A percentile compares a stretch with the other conserved stretches of the same genome.
Evolutionary conservation across 2,329 filamentous ascomycete genomes (phyloP).

Genomic region (Epichloe hybrida): DNA sequence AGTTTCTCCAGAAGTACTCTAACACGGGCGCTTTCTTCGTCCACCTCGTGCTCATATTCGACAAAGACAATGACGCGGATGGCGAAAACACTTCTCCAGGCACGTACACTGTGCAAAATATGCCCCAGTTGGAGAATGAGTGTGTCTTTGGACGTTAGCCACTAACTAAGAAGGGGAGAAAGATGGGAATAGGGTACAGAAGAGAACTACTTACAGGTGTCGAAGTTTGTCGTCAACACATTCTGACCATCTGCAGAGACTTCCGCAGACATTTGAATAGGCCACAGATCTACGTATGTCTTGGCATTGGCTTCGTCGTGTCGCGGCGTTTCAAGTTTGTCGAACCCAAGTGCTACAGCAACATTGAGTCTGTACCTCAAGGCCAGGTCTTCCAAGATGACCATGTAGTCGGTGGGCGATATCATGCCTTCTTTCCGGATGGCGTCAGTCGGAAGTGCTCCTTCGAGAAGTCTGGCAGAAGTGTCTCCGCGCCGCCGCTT

Average conservation of each 20-base stretch:
- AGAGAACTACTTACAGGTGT: conserved; percentile 52
- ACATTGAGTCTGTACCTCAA: conserved; percentile 71
- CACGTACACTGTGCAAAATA: conserved; percentile 67
- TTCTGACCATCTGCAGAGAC: conserved; percentile 53
- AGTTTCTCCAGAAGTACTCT: conserved; percentile 65
- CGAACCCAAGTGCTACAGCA: conserved; percentile 70
- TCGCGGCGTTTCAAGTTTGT: conserved; percentile 58
- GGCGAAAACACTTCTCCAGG: conserved; percentile 61
- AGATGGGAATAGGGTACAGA: background rate
- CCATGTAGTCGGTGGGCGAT: conserved; percentile 61
- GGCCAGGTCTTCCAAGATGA: conserved; percentile 69
- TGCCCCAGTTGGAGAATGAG: conserved; percentile 79
- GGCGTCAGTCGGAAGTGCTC: conserved; percentile 52
- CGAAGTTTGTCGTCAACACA: conserved; percentile 76
- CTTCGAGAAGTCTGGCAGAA: conserved; percentile 41
- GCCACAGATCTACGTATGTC: conserved; percentile 79
- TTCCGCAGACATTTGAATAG: conserved; percentile 86
- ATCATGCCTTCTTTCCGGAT: conserved; percentile 57
- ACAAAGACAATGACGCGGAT: conserved; percentile 77
- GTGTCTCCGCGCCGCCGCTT: conserved; percentile 37
- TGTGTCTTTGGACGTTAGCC: conserved; percentile 33
- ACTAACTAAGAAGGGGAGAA: too few species aligned
- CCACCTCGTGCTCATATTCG: conserved; percentile 73
- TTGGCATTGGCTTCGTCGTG: conserved; percentile 46
- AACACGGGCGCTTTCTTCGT: conserved; percentile 62